Conservation (phyloP, 2,329 filamentous ascomycete genomes). For the Pseudogymnoascus pannorum region DNA sequence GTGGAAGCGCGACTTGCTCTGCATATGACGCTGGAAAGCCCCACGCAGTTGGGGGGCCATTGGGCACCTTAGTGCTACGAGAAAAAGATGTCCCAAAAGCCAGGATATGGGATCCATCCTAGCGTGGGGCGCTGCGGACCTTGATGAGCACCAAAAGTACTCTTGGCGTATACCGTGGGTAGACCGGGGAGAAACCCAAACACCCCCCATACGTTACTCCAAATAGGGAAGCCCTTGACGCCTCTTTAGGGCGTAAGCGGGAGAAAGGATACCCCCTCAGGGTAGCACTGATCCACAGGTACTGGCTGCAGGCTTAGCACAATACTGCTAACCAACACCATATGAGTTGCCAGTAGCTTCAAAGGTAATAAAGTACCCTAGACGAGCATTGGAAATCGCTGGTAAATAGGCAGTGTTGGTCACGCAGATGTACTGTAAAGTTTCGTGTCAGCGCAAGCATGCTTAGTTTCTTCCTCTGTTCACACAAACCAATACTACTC, state of each 20-base stretch:
- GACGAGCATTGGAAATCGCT: neutral
- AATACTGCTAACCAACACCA: neutral
- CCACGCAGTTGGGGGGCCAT: neutral
- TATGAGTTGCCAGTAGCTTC: neutral
- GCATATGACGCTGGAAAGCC: slow-evolving; percentile 5
- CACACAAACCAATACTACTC: neutral
- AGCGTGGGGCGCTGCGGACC: neutral
- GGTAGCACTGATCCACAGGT: slow-evolving; percentile 6
- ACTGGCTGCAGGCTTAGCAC: neutral
- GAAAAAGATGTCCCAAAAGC: slow-evolving; percentile 1
- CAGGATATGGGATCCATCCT: neutral
- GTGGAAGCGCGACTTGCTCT: neutral
- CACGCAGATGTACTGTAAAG: neutral
- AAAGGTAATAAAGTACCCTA: slow-evolving; percentile 2
- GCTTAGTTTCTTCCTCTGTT: neutral
- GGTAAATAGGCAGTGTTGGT: neutral
- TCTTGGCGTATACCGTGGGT: neutral
- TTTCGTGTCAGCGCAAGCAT: neutral
- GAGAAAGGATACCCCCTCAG: slow-evolving; percentile 2
- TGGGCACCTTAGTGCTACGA: neutral
- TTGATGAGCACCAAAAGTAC: neutral
- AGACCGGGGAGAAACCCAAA: slow-evolving; percentile 4
- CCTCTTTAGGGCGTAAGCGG: neutral
- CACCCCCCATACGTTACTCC: neutral
- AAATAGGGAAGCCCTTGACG: neutral